Base-by-base conservation (phyloP, 192 early-diverging fungal genomes). In the Coemansia guatemalensis region DNA sequence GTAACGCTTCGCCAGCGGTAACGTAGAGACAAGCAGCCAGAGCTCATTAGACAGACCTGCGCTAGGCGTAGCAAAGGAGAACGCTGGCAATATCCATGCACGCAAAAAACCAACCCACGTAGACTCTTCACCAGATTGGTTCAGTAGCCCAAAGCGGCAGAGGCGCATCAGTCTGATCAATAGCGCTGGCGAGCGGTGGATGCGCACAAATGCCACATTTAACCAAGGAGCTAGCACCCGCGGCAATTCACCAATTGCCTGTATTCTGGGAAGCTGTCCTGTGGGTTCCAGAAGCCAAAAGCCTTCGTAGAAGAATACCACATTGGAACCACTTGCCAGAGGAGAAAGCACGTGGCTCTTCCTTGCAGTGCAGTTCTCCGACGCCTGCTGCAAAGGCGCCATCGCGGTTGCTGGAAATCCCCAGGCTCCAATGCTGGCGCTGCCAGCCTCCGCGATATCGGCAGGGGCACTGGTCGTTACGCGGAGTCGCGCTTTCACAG, bases 11-110 rank as follows among this genome's bases (percentile, higher is more conserved):
- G 48, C 54, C 23, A 66, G 35, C 20, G 72, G 68, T 47, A 81
- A 22, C 21, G 22, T n/a, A 3, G 72, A 74, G 1, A 81, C 53
- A 11, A 81, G 58, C 27, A 65, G 48, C 78, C 78, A 81, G 14
- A 81, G 62, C 62, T 81, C 78, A 51, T 81, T 81, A 1, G 78
- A 81, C 35, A 81, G 27, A 0, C 65, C 78, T 12, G 78, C 72
- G 17, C 68, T 71, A 11, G 73, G 62, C 32, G 30, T 20, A 17
- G 68, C 48, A 11, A 81, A 60, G 20, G 78, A 81, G 58, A 60
- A 71, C 9, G 78, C 73, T 11, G 78, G 78, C 20, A 81, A 56
- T 20, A 81, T 65, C 78, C 78, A 81, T 12, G 78, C 33, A 9
- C 72, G 60, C 59, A 81, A 48, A 57, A 68, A 55, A n/a, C 78